phyloP scores from a whole-genome alignment of 2,329 filamentous ascomycete genomes.

The Magnaporthiopsis incrustans region DNA sequence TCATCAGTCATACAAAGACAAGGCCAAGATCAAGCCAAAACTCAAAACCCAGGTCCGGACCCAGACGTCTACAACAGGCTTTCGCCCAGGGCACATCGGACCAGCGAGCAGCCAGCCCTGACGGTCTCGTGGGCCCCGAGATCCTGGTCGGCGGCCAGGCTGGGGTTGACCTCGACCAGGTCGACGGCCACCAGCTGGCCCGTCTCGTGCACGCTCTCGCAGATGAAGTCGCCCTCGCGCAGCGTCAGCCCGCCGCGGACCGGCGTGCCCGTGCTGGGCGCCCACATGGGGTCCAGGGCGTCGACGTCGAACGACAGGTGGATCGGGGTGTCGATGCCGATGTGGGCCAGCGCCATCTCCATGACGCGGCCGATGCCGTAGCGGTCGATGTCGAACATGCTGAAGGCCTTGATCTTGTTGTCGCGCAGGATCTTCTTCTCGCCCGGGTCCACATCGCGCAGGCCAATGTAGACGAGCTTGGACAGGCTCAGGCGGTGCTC shows the following conservation, averaged over 20 bases:
- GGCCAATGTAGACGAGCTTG: slow-evolving; percentile 94
- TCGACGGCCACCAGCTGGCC: slow-evolving; percentile 74
- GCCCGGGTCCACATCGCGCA: slow-evolving; percentile 84
- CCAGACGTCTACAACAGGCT: slow-evolving; percentile 57
- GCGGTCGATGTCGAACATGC: slow-evolving; percentile 96
- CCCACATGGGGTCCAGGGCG: slow-evolving; percentile 91
- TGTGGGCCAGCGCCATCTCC: slow-evolving; percentile 96
- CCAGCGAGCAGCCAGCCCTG: slow-evolving; percentile 80
- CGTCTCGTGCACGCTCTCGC: slow-evolving; percentile 75
- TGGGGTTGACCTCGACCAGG: slow-evolving; percentile 75
- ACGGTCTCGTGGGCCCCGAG: slow-evolving; percentile 76
- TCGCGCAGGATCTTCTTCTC: slow-evolving; percentile 91
- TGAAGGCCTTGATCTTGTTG: slow-evolving; percentile 88
- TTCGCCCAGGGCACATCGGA: slow-evolving; percentile 87
- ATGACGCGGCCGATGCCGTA: slow-evolving; percentile 93
- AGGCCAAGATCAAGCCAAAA: background rate
- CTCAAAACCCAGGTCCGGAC: background rate
- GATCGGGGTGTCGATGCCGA: slow-evolving; percentile 89
- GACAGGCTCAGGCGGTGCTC: slow-evolving; percentile 61
- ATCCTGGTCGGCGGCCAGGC: slow-evolving; percentile 44
- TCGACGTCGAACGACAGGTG: slow-evolving; percentile 97
- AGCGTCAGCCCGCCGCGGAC: slow-evolving; percentile 89
- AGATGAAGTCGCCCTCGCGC: slow-evolving; percentile 94
- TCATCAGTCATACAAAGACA: background rate
- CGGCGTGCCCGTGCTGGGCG: slow-evolving; percentile 89